These are phyloP conservation scores for Neonothopanus nambi DNA, from an alignment of 1,284 basidiomycete species.

Conservation along the genomic window DNA sequence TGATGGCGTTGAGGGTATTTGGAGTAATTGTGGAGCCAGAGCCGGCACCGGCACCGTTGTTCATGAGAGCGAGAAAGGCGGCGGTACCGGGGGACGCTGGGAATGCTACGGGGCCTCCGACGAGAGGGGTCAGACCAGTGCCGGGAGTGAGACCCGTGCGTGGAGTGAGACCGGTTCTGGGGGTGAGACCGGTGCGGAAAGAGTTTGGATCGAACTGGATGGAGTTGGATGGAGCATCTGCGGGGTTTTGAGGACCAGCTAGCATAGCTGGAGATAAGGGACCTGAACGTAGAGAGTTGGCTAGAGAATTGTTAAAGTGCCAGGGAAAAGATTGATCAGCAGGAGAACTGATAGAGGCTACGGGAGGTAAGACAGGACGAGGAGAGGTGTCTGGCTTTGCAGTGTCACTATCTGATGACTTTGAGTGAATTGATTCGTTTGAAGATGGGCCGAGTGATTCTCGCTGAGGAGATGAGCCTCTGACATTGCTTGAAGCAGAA, in stretches of 20 bases:
- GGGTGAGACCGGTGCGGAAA: conserved; percentile 86
- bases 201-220: conserved; percentile 69
- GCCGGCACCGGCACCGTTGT: conserved; percentile 40
- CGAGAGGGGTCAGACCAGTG: conserved; percentile 84
- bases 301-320: conserved; percentile 61
- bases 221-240: conserved; percentile 36
- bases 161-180: conserved; percentile 80
- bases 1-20: conserved; percentile 84
- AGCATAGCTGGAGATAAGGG: conserved; percentile 96
- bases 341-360: conserved; percentile 85
- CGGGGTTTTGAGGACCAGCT: conserved; percentile 68
- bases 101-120: conserved; percentile 73
- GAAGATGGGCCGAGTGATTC: conserved; percentile 42
- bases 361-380: conserved; percentile 77
- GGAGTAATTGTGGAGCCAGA: conserved; percentile 83
- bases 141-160: conserved; percentile 45
- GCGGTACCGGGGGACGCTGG: conserved; percentile 90
- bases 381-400: conserved; percentile 30
- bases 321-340: conserved; percentile 72
- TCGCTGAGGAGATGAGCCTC: conserved; percentile 31
- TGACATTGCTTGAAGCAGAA: conserved; percentile 53
- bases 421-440: conserved; percentile 38
- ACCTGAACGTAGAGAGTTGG: conserved; percentile 83
- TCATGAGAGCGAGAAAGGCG: conserved; percentile 92
- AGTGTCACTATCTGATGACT: conserved; percentile 29